Base-by-base conservation (phyloP, 805 yeast genomes). In the Torulaspora microellipsoides region DNA sequence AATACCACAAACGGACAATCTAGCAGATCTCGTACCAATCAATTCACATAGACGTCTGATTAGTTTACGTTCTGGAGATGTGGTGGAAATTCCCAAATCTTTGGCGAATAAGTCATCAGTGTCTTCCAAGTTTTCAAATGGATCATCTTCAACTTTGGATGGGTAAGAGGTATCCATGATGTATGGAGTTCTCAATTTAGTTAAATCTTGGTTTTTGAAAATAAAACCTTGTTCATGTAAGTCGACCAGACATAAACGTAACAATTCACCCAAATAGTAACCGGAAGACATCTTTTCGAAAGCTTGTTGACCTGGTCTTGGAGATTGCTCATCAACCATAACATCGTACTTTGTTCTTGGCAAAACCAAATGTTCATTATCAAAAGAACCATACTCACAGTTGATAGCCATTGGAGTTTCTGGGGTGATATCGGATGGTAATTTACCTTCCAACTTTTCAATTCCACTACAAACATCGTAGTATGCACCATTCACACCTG, bases 211-310 rank as follows among this genome's bases (percentile, higher is more conserved):
- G 54, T 64, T 71, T 58, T 76, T 69, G 68, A 91, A 90, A 45
- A 91, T 69, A 47, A 78, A 67, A 34, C 84, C 83, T 43, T 77
- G 77, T 30, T 72, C 71, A 58, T 78, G 67, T 54, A 87, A 75
- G 53, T 90, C 97, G 17, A 88, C 59, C 59, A 91, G 70, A 41
- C 83, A 76, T 65, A 89, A 73, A 65, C 98, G 82, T 60, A 90
- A 69, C 37, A 91, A 72, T 72, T 91, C 98, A 61, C 98, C 99
- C 61, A 91, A 72, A 69, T 93, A 91, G 71, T 89, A 87, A 54
- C 99, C 99, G 31, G 96, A 86, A 59, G 91, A 87, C 96, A 91
- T 88, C 73, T 91, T 91, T 73, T 91, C 98, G 67, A 88, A 91
- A 42, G 90, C 64, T 70, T 91, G 99, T 72, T 91, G 95, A 52